Evolutionary conservation across 2,329 filamentous ascomycete species (phyloP), one percentile per base, ranked within the genome.

Genomic region (Clonostachys rhizophaga): DNA sequence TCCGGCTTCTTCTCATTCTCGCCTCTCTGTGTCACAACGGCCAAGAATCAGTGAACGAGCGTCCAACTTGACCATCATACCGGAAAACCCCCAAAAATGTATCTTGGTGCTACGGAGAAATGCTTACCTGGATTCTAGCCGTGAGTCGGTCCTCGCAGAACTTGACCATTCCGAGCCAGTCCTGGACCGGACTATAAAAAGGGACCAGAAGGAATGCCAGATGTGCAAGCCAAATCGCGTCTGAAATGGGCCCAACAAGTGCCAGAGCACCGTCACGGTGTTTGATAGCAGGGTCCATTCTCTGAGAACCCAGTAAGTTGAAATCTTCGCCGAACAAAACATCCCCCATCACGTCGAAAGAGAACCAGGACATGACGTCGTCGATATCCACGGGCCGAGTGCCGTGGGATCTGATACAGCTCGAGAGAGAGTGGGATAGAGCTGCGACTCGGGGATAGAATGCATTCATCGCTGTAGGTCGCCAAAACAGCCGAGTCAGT

Each of bases 301-400:
- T 30, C 8, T 33, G 12, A 2, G 41, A 30, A 14, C 36, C 2
- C 2, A 45, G 14, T n/a, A 47, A 9, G 16, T 47, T 47, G 40
- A 36, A 42, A 5, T 43, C 30, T 8, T 43, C 16, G 17, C 40
- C 35, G 40, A 47, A 47, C 11, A 41, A 4, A 14, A 47, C 30
- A 17, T 47, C 30, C 2, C 45, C 45, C 30, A 47, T 47, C 9
- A 47, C 37, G 40, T 47, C 45, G 40, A 42, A 47, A 9, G 45
- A 36, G 13, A 47, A 33, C 14, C 16, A 34, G 7, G 40, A 35
- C n/a, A 47, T 30, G 24, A 43, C 11, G 20, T 18, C 41, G 24
- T 43, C 34, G 16, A 43, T 11, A 16, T 20, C n/a, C 17, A 30
- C 17, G 41, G 34, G 18, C 6, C 13, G 13, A 37, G 13, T 16